Percentiles rank a stretch among this genome's conserved stretches.
phyloP scores from a whole-genome alignment of 2,329 filamentous ascomycete species.

The Fusarium irregulare region DNA sequence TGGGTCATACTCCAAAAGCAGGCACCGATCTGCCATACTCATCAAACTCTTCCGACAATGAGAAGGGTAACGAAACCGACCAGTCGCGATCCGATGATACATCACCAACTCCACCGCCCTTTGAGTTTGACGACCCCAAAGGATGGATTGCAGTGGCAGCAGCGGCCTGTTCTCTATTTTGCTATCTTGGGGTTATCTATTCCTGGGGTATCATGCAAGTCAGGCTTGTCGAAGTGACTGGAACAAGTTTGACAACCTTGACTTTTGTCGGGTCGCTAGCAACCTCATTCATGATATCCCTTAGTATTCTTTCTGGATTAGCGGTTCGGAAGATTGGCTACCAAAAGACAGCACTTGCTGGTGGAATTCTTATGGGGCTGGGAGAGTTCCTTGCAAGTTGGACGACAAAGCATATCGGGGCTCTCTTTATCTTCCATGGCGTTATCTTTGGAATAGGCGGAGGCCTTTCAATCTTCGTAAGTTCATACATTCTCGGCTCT shows the following conservation, averaged over 20 bases:
- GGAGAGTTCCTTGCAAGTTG: constrained; percentile 48
- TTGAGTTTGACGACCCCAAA: constrained; percentile 26
- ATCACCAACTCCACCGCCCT: neutral
- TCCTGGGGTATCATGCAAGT: constrained; percentile 50
- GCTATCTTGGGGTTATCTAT: constrained; percentile 49
- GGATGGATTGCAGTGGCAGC: constrained; percentile 38
- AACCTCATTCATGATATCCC: constrained; percentile 44
- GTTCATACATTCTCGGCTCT: accelerated
- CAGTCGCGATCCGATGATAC: neutral
- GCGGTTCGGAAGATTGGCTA: constrained; percentile 42
- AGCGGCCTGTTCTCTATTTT: constrained; percentile 42
- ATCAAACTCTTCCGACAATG: constrained; percentile 21
- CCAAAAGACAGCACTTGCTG: constrained; percentile 38
- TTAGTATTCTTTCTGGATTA: constrained; percentile 37
- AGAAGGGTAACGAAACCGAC: constrained; percentile 23
- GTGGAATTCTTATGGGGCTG: constrained; percentile 45
- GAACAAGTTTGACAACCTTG: constrained; percentile 43
- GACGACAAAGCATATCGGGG: constrained; percentile 40
- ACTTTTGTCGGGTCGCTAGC: constrained; percentile 47
- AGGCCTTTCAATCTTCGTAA: constrained; percentile 40
- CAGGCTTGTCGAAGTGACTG: constrained; percentile 41
- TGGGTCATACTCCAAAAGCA: accelerated
- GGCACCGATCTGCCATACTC: neutral
- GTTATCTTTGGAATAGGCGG: constrained; percentile 45
- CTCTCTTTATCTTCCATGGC: constrained; percentile 44